Base-by-base conservation (phyloP, 768 basidiomycete species). In the Pleurotus giganteus region DNA sequence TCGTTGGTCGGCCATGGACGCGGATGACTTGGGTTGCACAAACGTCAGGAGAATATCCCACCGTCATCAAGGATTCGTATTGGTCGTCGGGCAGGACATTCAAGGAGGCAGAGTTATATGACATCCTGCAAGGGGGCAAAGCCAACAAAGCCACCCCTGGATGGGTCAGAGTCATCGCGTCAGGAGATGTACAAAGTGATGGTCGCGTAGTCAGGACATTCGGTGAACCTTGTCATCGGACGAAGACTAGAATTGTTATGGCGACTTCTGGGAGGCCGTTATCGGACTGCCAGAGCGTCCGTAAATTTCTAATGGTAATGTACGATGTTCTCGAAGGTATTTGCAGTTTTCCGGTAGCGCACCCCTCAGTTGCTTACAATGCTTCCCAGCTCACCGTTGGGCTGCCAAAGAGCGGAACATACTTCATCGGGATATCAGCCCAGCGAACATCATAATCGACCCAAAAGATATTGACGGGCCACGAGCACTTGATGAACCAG, bases 61-160 rank as follows among this genome's bases (percentile, higher is more conserved):
- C 27, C 19, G 47, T 56, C 47, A 49, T 49, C 32, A 49, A 49
- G 47, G 47, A 49, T 31, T 37, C 47, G 31, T 56, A 56, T 41
- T 36, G 29, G 12, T 32, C 47, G 13, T 23, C 13, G 15, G 47
- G 47, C 41, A 27, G 47, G 3, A 34, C 27, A 12, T 42, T 34
- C 21, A 32, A 56, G 29, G 55, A 56, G 44, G 47, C 34, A 46
- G 36, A 32, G 15, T 11, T 51, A 26, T 56, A 50, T 21, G 47
- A 56, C 43, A 8, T 50, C n/a, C 36, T 56, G 19, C 55, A 50
- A 34, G n/a, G n/a, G n/a, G n/a, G n/a, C n/a, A 1, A 13, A 21
- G 37, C 50, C 21, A 21, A 21, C 12, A 9, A 37, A 1, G n/a
- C 42, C 11, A 21, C 42, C 1, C 42, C 42, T 1, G 42, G 42